Conservation (phyloP, 163 green algal species). For the Prototheca wickerhamii region DNA sequence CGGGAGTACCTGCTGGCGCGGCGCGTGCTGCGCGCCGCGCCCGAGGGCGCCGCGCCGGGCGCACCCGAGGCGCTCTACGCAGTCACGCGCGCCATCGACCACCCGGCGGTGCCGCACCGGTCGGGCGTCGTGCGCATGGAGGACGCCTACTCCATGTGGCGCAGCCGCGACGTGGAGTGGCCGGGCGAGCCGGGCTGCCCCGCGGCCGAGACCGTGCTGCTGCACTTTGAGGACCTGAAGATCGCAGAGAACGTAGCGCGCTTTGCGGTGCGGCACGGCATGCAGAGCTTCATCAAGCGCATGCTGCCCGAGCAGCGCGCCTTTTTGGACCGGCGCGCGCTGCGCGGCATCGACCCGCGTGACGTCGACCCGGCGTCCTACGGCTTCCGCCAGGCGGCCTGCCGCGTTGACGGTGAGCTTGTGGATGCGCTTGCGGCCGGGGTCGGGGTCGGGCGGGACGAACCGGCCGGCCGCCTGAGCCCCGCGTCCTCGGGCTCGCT, state of each 20-base stretch:
- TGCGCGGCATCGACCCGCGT: no score
- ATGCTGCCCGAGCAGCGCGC: constrained; percentile 47
- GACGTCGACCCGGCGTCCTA: no score
- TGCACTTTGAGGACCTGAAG: constrained; percentile 87
- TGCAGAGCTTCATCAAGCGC: constrained; percentile 77
- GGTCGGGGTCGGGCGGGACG: no score
- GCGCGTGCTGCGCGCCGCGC: constrained; percentile 45
- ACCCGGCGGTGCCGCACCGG: constrained; percentile 30
- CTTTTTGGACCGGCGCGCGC: constrained; percentile 54
- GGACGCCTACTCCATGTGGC: constrained; percentile 74
- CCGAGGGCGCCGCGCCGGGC: no score
- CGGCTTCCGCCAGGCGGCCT: no score
- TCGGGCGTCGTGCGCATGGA: constrained; percentile 54
- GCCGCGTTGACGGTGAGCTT: no score
- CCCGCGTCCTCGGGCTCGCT: no score
- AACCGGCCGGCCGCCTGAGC: no score
- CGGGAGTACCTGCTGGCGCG: constrained; percentile 81
- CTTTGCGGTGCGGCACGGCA: constrained; percentile 63
- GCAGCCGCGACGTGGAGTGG: constrained; percentile 35
- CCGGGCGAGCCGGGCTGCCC: constrained; percentile 28
- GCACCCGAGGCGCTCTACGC: constrained; percentile 46
- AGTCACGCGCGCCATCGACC: constrained; percentile 60
- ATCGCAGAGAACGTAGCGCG: constrained; percentile 71
- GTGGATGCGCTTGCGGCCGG: no score
- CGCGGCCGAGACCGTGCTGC: constrained; percentile 72